phyloP scores from a whole-genome alignment of 345 rosid genomes.

The Theobroma cacao region DNA sequence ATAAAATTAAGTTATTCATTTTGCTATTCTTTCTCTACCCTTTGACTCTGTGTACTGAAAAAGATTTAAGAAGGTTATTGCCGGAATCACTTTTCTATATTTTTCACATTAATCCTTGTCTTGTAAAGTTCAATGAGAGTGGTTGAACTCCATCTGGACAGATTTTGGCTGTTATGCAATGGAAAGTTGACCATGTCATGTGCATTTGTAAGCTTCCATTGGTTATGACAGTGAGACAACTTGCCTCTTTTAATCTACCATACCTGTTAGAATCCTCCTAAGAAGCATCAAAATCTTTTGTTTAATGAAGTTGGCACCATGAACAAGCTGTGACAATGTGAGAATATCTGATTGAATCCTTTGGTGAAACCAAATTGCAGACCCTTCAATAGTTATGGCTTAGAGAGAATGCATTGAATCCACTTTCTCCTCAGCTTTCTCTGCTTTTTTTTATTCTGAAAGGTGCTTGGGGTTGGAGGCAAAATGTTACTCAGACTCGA shows the following conservation, averaged over 20 bases:
- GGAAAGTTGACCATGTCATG: neutral
- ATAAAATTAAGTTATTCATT: too few species aligned
- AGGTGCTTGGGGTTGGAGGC: neutral
- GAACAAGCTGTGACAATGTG: neutral
- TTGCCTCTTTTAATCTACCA: neutral
- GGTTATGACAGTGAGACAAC: neutral
- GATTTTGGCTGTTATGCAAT: neutral
- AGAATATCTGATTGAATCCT: neutral
- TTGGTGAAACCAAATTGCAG: neutral
- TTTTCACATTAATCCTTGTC: neutral
- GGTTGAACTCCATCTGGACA: neutral
- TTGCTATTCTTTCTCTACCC: neutral
- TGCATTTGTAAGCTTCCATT: neutral
- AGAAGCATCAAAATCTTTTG: neutral
- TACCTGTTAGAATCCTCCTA: neutral
- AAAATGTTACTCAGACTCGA: too few species aligned
- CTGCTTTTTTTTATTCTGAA: neutral
- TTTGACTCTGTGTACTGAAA: neutral
- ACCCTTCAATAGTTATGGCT: neutral
- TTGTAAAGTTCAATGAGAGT: neutral
- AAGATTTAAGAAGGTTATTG: neutral
- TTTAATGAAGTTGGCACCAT: neutral
- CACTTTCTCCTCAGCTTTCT: neutral
- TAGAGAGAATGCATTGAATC: neutral
- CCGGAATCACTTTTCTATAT: neutral